Percentiles rank a stretch among this genome's conserved stretches.
Evolutionary conservation across 352 stramenopile genomes (phyloP).

Genomic region (Globisporangium cylindrosporum): DNA sequence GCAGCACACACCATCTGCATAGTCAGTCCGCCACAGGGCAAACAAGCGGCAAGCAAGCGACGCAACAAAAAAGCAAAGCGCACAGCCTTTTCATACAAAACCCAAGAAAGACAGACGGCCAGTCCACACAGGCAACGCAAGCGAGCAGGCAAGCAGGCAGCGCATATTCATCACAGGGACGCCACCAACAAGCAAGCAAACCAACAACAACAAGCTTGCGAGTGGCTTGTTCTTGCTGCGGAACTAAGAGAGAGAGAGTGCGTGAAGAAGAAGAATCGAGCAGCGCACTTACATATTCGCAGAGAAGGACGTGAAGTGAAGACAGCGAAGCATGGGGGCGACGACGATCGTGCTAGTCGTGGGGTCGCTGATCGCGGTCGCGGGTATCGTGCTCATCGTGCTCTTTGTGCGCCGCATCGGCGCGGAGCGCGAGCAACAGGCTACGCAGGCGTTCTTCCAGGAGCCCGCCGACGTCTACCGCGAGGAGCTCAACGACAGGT

Average conservation of each 20-base stretch:
- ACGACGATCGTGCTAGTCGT: conserved; percentile 33
- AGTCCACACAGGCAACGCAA: not conserved
- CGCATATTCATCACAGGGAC: not conserved
- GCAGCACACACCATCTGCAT: not conserved
- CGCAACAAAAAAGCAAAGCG: not conserved
- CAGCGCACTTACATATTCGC: not conserved
- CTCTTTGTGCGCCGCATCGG: conserved; percentile 41
- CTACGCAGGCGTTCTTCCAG: conserved; percentile 48
- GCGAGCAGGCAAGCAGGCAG: not conserved
- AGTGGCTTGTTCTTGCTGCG: not conserved
- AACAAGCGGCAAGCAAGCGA: not conserved
- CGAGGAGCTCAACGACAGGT: conserved; percentile 81
- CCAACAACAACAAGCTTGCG: not conserved
- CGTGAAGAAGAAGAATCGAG: not conserved
- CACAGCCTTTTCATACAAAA: not conserved
- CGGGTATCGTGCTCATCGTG: conserved; percentile 38
- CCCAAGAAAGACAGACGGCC: not conserved
- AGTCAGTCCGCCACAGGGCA: not conserved
- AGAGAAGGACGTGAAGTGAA: not conserved
- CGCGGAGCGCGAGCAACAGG: conserved; percentile 34
- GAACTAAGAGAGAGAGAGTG: not conserved
- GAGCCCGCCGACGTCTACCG: conserved; percentile 67
- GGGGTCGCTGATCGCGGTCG: conserved; percentile 42
- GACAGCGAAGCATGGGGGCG: conserved; percentile 15
- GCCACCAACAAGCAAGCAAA: not conserved